phyloP scores from a whole-genome alignment of 495 filamentous ascomycete species.

The Pyrenula aspistea region DNA sequence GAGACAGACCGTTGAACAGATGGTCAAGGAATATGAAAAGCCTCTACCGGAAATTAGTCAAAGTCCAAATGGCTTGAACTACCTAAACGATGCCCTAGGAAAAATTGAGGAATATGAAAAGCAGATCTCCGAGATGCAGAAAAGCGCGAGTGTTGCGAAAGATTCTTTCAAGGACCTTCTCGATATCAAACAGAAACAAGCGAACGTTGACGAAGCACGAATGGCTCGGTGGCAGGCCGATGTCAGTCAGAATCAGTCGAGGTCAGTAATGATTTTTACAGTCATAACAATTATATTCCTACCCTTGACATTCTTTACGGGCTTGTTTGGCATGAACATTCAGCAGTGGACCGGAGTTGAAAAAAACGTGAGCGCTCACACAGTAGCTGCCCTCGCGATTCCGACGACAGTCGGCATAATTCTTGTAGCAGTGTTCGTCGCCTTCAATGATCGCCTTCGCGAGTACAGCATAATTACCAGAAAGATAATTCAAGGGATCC shows the following conservation, averaged over 20 bases:
- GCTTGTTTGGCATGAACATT: conserved; percentile 54
- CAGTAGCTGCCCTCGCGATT: conserved; percentile 27
- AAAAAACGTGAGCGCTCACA: conserved; percentile 15
- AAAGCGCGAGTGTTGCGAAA: conserved; percentile 29
- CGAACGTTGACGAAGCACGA: conserved; percentile 55
- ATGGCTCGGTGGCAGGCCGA: conserved; percentile 52
- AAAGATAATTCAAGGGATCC: conserved; percentile 15
- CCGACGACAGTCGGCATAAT: conserved; percentile 26
- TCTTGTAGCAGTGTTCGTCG: conserved; percentile 26
- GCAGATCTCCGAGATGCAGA: conserved; percentile 46
- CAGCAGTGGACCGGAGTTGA: conserved; percentile 44
- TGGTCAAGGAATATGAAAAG: conserved; percentile 29
- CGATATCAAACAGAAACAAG: conserved; percentile 58
- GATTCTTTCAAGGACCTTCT: conserved; percentile 46
- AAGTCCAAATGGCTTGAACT: conserved; percentile 17
- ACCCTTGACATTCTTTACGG: conserved; percentile 55
- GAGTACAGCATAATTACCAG: conserved; percentile 14
- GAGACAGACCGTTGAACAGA: conserved; percentile 32
- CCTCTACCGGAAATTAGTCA: conserved; percentile 21
- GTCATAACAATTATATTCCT: conserved; percentile 58
- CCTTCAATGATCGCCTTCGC: conserved; percentile 28
- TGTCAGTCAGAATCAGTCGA: conserved; percentile 48
- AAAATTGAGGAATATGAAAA: conserved; percentile 44
- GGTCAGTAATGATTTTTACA: conserved; percentile 58
- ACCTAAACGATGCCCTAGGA: conserved; percentile 36